Conservation (phyloP, 768 basidiomycete species). For the Suillus alpinus region DNA sequence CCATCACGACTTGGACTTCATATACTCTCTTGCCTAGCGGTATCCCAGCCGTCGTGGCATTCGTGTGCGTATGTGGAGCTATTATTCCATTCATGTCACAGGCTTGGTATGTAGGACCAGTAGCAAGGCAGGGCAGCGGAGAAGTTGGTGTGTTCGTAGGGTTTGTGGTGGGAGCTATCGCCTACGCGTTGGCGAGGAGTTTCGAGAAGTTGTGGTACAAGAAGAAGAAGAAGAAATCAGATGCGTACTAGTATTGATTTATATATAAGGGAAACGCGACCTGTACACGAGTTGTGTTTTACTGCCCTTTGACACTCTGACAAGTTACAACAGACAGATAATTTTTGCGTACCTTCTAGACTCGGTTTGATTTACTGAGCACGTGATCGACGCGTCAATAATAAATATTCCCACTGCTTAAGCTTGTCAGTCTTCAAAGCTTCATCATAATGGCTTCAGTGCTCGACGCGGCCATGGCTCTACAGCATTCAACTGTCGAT, state of each 20-base stretch:
- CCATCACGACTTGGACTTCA: constrained; percentile 34
- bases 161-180: constrained; percentile 22
- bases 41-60: constrained; percentile 38
- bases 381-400: constrained; percentile 1
- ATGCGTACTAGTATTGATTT: no score
- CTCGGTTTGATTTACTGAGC: not conserved
- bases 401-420: no score
- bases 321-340: no score
- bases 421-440: not conserved
- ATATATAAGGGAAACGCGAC: no score
- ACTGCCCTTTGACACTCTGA: no score
- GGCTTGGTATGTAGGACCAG: constrained; percentile 48
- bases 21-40: constrained; percentile 38
- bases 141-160: constrained; percentile 48
- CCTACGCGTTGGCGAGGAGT: constrained; percentile 5
- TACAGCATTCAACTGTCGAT: not conserved
- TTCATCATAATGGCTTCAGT: not conserved
- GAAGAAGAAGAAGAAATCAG: no score
- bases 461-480: not conserved
- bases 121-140: constrained; percentile 42
- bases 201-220: constrained; percentile 24
- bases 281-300: no score
- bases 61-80: constrained; percentile 36
- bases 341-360: no score
- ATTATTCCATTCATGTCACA: constrained; percentile 50